Conservation (phyloP, 305 asterid species). For the Andrographis paniculata region DNA sequence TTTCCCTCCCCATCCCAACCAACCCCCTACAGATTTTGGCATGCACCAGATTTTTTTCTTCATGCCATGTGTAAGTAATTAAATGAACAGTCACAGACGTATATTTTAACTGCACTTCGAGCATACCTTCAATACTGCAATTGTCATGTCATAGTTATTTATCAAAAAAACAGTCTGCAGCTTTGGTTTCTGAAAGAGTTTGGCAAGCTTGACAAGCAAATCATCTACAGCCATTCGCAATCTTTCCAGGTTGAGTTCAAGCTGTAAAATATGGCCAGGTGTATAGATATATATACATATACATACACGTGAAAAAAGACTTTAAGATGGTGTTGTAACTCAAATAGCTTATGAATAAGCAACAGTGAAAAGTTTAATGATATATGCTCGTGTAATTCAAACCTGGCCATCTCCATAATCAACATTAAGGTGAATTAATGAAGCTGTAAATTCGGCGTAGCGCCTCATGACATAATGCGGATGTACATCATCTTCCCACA, state of each 20-base stretch:
- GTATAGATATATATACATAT: not conserved
- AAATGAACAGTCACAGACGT: constrained; percentile 5
- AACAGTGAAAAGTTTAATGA: not conserved
- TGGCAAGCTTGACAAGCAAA: constrained; percentile 86
- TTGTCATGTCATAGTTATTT: constrained; percentile 96
- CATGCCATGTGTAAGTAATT: too few relatives aligned
- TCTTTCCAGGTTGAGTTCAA: constrained; percentile 92
- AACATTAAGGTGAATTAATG: constrained; percentile 84
- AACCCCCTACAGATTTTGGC: too few relatives aligned
- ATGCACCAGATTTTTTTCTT: too few relatives aligned
- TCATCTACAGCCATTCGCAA: constrained; percentile 92
- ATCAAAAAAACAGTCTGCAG: constrained; percentile 80
- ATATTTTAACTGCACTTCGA: not conserved
- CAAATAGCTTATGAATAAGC: constrained; percentile 8
- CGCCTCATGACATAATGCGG: constrained; percentile 99
- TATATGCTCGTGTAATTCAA: constrained; percentile 19
- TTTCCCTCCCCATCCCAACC: too few relatives aligned
- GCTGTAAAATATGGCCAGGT: constrained; percentile 38
- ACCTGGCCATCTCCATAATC: constrained; percentile 99
- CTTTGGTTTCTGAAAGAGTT: constrained; percentile 66
- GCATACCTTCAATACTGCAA: constrained; percentile 85
- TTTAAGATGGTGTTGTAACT: constrained; percentile 8
- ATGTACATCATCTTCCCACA: constrained; percentile 99
- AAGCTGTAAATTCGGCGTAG: constrained; percentile 95
- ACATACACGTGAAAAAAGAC: constrained; percentile 1